phyloP scores from a whole-genome alignment of 176 grass and related monocot species.

The Alloteropsis semialata region DNA sequence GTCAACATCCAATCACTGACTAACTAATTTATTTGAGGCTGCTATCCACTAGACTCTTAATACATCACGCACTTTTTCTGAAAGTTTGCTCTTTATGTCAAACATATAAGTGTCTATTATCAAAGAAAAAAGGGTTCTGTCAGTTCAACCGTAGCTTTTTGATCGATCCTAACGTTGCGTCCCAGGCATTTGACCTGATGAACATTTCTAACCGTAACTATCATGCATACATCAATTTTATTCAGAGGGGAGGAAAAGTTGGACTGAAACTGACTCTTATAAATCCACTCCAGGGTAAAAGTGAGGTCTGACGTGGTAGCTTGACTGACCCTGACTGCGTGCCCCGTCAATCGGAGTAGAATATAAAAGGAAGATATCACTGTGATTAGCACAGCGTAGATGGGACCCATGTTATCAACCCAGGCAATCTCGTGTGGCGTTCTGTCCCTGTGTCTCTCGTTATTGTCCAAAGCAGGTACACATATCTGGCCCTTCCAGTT shows the following conservation, averaged over 20 bases:
- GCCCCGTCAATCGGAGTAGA: constrained; percentile 34
- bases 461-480: constrained; percentile 46
- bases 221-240: constrained; percentile 14
- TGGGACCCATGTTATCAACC: constrained; percentile 31
- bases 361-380: constrained; percentile 25
- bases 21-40: not conserved
- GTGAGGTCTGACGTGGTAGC: constrained; percentile 14
- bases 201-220: not conserved
- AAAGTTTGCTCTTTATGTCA: not conserved
- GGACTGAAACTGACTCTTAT: constrained; percentile 35
- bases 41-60: constrained; percentile 1
- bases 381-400: constrained; percentile 32
- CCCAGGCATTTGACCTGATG: not conserved
- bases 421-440: constrained; percentile 36
- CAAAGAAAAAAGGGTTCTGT: not conserved
- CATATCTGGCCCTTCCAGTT: not conserved
- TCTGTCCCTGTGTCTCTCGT: constrained; percentile 41
- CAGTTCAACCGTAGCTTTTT: not conserved
- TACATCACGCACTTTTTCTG: constrained; percentile 12
- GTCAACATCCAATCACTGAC: constrained; percentile 12
- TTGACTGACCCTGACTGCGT: constrained; percentile 32
- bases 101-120: not conserved
- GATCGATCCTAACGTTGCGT: not conserved
- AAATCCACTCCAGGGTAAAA: constrained; percentile 47
- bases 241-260: constrained; percentile 3